phyloP scores from a whole-genome alignment of 192 early-diverging fungal genomes.

The Coemansia sp. region DNA sequence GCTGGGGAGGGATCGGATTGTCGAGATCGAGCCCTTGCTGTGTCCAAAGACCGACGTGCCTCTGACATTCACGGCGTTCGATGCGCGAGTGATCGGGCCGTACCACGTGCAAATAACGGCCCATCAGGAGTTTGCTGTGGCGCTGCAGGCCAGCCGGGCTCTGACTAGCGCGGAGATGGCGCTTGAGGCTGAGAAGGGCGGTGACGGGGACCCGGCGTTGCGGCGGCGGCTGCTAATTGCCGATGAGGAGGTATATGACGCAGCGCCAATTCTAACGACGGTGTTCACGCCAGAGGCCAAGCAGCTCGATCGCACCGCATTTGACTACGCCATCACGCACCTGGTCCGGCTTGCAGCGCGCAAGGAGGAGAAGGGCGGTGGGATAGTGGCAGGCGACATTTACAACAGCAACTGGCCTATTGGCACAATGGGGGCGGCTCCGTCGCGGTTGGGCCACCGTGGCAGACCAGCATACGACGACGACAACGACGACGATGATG shows the following conservation, averaged over 20 bases:
- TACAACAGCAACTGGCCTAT: constrained; percentile 46
- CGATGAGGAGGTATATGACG: constrained; percentile 52
- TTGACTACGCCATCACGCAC: constrained; percentile 28
- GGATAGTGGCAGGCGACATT: constrained; percentile 31
- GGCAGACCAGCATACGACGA: no score
- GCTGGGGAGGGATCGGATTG: constrained; percentile 38
- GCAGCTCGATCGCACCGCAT: constrained; percentile 40
- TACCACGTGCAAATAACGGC: constrained; percentile 51
- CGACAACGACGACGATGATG: no score
- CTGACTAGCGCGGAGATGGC: constrained; percentile 10
- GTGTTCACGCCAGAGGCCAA: constrained; percentile 41
- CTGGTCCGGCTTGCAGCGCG: constrained; percentile 4
- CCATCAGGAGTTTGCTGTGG: constrained; percentile 53
- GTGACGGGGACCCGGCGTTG: neutral
- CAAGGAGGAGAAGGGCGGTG: neutral
- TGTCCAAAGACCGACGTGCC: constrained; percentile 37
- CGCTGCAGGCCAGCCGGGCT: constrained; percentile 43
- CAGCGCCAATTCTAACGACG: constrained; percentile 44
- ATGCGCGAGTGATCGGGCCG: constrained; percentile 44
- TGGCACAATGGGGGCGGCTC: constrained; percentile 22
- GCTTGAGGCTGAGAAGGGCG: neutral
- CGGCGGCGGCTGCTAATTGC: constrained; percentile 39
- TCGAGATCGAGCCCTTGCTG: constrained; percentile 48
- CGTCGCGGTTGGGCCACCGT: no score
- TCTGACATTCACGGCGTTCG: constrained; percentile 45